A percentile compares a stretch with the other conserved stretches of the same genome.
These are phyloP conservation scores for Paramyrothecium sp. DNA, from an alignment of 2,329 filamentous ascomycete genomes.

Conservation along the genomic window DNA sequence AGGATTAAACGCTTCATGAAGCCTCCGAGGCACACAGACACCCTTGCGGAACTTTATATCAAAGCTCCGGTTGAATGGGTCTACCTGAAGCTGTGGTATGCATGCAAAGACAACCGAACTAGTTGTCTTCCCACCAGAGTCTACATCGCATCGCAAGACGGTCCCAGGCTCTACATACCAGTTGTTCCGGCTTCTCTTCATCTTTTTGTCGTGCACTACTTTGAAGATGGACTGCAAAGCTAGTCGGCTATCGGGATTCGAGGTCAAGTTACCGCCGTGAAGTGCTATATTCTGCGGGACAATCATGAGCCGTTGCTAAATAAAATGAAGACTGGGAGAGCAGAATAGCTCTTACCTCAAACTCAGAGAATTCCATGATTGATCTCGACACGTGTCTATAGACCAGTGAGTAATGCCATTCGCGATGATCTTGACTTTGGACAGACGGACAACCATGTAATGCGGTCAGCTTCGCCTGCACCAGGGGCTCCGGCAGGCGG, in stretches of 20 bases:
- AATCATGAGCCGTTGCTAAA: neutral
- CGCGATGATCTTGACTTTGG: neutral
- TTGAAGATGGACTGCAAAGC: constrained; percentile 3
- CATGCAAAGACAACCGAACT: neutral
- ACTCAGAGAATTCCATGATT: constrained; percentile 3
- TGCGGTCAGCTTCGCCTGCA: neutral
- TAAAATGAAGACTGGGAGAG: neutral
- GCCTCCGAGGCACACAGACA: constrained; percentile 2
- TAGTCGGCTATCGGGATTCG: neutral
- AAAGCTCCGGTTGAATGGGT: neutral
- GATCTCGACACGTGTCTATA: constrained; percentile 1
- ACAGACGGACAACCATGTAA: constrained; percentile 2
- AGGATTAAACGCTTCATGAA: constrained; percentile 1
- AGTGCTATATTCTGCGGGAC: constrained; percentile 1
- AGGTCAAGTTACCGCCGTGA: neutral
- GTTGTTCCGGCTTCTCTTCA: neutral
- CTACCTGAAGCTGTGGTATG: constrained; percentile 1
- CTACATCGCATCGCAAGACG: constrained; percentile 1
- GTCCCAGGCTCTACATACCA: constrained; percentile 2
- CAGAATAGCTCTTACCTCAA: neutral
- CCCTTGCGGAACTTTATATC: constrained; percentile 2
- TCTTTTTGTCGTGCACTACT: constrained; percentile 1
- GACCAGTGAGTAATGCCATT: neutral
- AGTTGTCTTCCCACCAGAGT: constrained; percentile 1
- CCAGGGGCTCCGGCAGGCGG: neutral